Evolutionary conservation across 768 basidiomycete species (phyloP), one percentile per base, ranked within the genome.

Genomic region (Ramaria sp.): DNA sequence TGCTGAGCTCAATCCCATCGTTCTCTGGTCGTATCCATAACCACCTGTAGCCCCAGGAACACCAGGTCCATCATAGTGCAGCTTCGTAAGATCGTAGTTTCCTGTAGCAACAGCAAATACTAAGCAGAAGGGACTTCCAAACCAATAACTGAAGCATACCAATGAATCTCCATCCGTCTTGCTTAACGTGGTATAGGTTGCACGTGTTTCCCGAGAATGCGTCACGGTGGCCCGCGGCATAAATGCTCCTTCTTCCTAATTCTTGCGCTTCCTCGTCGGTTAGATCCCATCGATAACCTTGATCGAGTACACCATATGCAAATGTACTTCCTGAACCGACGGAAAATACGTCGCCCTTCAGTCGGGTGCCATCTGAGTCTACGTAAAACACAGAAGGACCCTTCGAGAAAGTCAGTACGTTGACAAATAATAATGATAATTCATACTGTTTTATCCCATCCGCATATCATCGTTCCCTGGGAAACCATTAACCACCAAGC

Each of bases 391-490:
- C 74, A 20, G 90, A 81, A 18, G 94, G 93, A 0, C 94, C 96
- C 83, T 89, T 56, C 16, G 54, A 25, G 38, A 9, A 48, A 7
- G 45, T 41, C 37, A 59, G 47, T 16, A 48, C 27, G 37, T 30
- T 20, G n/a, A 32, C 28, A 25, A 47, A 2, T 18, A 27, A 55
- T n/a, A 27, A 25, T 18, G 9, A 15, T 4, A 70, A 9, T 34
- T 8, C 84, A 62, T 57, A 87, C 88, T 12, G 94, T 97, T 74
- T 98, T 98, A 71, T 99, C 96, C 93, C 94, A 98, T 25, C 96
- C 96, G 63, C 94, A 97, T 55, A 99, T 94, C 96, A 98, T 99
- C 0, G 96, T 99, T 48, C 96, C 96, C 92, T 94, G 61, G 10
- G 47, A 3, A 47, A 41, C 20, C 25, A 18, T 28, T 47, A 50